A percentile compares a stretch with the other conserved stretches of the same genome.
Conservation (phyloP, 495 filamentous ascomycete species). For the Extremus antarcticus region DNA sequence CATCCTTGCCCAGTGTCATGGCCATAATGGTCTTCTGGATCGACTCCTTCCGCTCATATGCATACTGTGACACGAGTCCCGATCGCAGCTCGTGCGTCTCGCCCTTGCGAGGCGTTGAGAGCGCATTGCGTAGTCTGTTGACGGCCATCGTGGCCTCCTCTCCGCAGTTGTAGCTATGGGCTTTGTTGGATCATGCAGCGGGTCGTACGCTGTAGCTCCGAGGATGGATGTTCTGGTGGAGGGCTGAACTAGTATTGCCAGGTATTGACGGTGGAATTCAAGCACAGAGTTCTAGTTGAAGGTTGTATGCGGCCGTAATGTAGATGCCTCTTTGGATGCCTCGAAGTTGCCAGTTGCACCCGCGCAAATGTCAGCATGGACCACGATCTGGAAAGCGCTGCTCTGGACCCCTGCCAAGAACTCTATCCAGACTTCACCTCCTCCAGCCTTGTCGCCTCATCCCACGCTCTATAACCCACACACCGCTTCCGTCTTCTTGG, state of each 20-base stretch:
- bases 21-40: slow-evolving; percentile 99
- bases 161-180: background rate
- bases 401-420: background rate
- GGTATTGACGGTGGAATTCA: background rate
- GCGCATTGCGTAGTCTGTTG: slow-evolving; percentile 89
- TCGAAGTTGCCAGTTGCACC: background rate
- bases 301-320: background rate
- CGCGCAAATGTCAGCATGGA: background rate
- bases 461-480: background rate
- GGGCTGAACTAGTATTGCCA: too few species aligned
- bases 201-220: background rate
- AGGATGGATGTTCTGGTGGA: background rate
- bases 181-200: background rate
- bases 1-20: slow-evolving; percentile 98
- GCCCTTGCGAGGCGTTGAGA: slow-evolving; percentile 84
- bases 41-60: slow-evolving; percentile 94
- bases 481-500: background rate
- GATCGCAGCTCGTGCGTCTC: slow-evolving; percentile 97
- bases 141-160: slow-evolving; percentile 56
- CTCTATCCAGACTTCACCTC: background rate
- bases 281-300: background rate
- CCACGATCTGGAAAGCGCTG: background rate
- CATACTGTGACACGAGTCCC: slow-evolving; percentile 97
- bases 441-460: background rate
- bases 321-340: background rate